Conservation (phyloP, 371 early-diverging fungal genomes). For the Batkoa obscura region DNA sequence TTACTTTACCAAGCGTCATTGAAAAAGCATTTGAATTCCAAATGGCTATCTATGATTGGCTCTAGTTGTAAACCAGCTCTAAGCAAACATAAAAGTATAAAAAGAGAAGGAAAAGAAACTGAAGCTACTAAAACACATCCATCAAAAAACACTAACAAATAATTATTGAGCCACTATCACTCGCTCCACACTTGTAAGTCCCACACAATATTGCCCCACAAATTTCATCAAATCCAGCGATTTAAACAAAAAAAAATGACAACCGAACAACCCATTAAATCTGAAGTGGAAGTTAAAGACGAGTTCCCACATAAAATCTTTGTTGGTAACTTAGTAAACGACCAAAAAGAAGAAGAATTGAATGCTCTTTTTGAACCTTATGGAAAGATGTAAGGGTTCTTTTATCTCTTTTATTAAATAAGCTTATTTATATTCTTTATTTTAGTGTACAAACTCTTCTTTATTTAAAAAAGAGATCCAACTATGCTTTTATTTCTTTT, state of each 20-base stretch:
- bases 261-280: not conserved
- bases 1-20: too few species aligned
- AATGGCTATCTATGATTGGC: too few species aligned
- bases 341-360: conserved; percentile 57
- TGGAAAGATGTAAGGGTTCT: conserved; percentile 45
- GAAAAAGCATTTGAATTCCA: too few species aligned
- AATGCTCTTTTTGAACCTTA: conserved; percentile 45
- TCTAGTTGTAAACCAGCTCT: too few species aligned
- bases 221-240: too few species aligned
- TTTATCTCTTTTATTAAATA: not conserved
- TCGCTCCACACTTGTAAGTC: too few species aligned
- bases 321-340: conserved; percentile 84
- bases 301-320: conserved; percentile 59
- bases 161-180: too few species aligned
- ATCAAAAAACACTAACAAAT: too few species aligned
- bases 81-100: too few species aligned
- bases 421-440: conserved; percentile 11
- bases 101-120: too few species aligned
- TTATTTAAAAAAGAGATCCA: conserved; percentile 54
- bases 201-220: too few species aligned
- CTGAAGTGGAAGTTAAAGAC: conserved; percentile 14
- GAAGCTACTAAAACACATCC: too few species aligned
- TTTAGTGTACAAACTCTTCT: conserved; percentile 52
- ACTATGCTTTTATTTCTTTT: conserved; percentile 85
- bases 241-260: not conserved